Evolutionary conservation across 1,284 basidiomycete genomes (phyloP).

Genomic region (Stereum hirsutum): DNA sequence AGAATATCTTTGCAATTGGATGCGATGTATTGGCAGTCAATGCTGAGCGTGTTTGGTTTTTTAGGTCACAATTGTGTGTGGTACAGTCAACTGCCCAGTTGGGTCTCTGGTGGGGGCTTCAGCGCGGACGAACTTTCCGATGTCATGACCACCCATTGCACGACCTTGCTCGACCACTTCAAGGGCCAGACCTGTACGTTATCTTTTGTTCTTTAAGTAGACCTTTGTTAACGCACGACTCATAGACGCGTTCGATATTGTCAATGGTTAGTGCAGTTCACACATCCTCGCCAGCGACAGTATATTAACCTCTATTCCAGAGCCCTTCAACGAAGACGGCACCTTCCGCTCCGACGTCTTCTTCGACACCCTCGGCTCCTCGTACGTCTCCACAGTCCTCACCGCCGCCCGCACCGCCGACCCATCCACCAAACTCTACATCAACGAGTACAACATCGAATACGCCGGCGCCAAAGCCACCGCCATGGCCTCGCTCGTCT

Average conservation of each 20-base stretch:
- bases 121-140: conserved; percentile 30
- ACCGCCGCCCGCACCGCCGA: conserved; percentile 35
- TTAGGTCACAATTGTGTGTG: conserved; percentile 43
- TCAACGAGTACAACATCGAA: conserved; percentile 55
- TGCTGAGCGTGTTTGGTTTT: no score
- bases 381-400: conserved; percentile 35
- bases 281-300: neutral
- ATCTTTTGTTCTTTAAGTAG: no score
- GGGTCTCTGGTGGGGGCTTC: conserved; percentile 37
- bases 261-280: conserved; percentile 21
- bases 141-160: conserved; percentile 36
- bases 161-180: conserved; percentile 37
- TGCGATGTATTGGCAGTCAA: no score
- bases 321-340: conserved; percentile 53
- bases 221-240: no score
- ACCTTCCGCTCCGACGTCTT: conserved; percentile 40
- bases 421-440: conserved; percentile 28
- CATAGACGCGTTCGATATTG: conserved; percentile 26
- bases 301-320: conserved; percentile 9
- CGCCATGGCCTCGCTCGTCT: conserved; percentile 35
- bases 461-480: conserved; percentile 29
- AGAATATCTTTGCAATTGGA: no score
- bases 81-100: conserved; percentile 44
- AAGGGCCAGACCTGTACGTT: conserved; percentile 36
- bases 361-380: conserved; percentile 33